Conservation (phyloP, 768 basidiomycete genomes). For the Panaeolus cyanescens region DNA sequence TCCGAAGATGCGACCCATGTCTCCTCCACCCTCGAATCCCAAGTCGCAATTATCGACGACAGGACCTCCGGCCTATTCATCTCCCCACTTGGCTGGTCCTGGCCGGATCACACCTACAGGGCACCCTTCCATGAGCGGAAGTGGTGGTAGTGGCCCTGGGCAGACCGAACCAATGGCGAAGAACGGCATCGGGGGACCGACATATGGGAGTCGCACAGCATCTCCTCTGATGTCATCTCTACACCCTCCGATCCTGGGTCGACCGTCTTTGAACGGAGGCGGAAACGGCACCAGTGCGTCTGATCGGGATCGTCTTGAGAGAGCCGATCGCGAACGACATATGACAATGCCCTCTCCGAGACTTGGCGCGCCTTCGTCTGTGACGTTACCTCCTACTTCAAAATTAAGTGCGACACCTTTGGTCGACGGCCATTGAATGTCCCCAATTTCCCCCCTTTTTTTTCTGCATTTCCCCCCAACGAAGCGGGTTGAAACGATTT, state of each 20-base stretch:
- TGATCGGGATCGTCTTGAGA: conserved; percentile 31
- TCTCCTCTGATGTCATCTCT: conserved; percentile 31
- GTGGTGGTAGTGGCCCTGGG: no score
- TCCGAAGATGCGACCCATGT: conserved; percentile 33
- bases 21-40: conserved; percentile 25
- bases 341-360: conserved; percentile 27
- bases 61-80: conserved; percentile 21
- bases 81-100: conserved; percentile 24
- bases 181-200: conserved; percentile 15
- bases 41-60: conserved; percentile 18
- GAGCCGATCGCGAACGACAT: conserved; percentile 26
- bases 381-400: conserved; percentile 29
- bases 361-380: conserved; percentile 17
- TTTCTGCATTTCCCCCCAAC: background rate
- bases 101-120: conserved; percentile 24
- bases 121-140: conserved; percentile 14
- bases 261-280: conserved; percentile 15
- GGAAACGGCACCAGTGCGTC: conserved; percentile 5
- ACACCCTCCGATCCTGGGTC: conserved; percentile 13
- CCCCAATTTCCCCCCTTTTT: background rate
- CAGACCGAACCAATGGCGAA: conserved; percentile 16
- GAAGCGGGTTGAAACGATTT: background rate
- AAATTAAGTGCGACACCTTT: conserved; percentile 47
- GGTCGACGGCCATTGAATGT: conserved; percentile 36
- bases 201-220: conserved; percentile 29